These are phyloP conservation scores for Ogataea polymorpha DNA, from an alignment of 805 yeast species.

Conservation along the genomic window DNA sequence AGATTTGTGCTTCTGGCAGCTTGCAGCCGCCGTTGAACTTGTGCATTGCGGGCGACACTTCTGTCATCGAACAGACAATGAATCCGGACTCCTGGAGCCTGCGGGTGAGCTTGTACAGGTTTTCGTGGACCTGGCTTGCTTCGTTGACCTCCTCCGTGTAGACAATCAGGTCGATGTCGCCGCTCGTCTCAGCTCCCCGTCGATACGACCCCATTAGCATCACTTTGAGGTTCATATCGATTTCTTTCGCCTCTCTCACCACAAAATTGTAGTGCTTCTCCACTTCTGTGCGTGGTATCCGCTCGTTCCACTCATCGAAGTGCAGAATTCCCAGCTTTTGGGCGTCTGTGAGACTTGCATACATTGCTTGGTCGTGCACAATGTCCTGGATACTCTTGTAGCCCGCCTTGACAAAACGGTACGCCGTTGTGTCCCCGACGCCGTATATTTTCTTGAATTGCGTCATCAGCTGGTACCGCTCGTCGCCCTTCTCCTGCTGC, in stretches of 20 bases:
- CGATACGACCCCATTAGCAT: conserved; percentile 51
- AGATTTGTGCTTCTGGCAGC: conserved; percentile 27
- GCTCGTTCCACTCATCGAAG: conserved; percentile 43
- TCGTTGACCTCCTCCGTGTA: conserved; percentile 34
- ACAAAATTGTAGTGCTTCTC: conserved; percentile 38
- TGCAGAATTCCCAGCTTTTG: conserved; percentile 42
- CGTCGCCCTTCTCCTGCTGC: conserved; percentile 18
- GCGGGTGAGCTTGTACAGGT: conserved; percentile 17
- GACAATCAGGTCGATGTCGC: conserved; percentile 53
- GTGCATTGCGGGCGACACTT: conserved; percentile 15
- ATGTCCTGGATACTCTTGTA: conserved; percentile 39
- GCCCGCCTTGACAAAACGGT: conserved; percentile 36
- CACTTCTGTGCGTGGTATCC: conserved; percentile 47
- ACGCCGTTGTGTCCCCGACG: conserved; percentile 44
- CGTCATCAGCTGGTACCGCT: conserved; percentile 26
- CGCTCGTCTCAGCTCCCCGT: conserved; percentile 44
- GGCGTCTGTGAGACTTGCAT: conserved; percentile 19
- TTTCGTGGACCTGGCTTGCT: conserved; percentile 15
- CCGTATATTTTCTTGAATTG: conserved; percentile 44
- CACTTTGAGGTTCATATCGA: conserved; percentile 37
- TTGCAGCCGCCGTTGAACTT: conserved; percentile 39
- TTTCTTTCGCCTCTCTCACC: conserved; percentile 10
- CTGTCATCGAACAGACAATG: conserved; percentile 24
- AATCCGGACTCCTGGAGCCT: conserved; percentile 15
- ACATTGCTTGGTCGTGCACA: conserved; percentile 16